phyloP scores from a whole-genome alignment of 106 monocot genomes.

The Vanilla planifolia region DNA sequence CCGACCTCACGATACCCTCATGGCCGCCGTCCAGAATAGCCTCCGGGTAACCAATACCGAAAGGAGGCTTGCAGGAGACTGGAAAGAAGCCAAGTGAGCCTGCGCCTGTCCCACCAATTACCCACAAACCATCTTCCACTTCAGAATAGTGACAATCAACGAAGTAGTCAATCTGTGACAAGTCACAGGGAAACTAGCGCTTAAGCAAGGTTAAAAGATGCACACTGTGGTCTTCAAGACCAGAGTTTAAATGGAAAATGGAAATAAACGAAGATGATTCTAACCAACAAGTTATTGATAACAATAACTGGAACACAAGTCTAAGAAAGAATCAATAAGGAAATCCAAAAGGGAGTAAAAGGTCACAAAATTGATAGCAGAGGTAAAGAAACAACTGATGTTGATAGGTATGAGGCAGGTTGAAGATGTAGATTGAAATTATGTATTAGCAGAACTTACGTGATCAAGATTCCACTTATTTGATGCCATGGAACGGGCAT shows the following conservation, averaged over 20 bases:
- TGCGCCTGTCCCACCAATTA: slow-evolving; percentile 69
- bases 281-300: not conserved
- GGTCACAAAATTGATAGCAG: not conserved
- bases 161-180: slow-evolving; percentile 80
- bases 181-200: not conserved
- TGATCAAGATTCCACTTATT: slow-evolving; percentile 80
- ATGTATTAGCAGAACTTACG: slow-evolving; percentile 26
- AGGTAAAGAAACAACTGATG: not conserved
- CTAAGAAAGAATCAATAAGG: too few relatives aligned
- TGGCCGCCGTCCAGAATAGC: slow-evolving; percentile 95
- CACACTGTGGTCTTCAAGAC: not conserved
- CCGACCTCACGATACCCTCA: slow-evolving; percentile 62
- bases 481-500: slow-evolving; percentile 78
- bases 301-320: too few relatives aligned
- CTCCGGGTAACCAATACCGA: slow-evolving; percentile 48
- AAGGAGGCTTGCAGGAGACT: slow-evolving; percentile 15
- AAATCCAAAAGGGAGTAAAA: not conserved
- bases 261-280: not conserved
- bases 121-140: slow-evolving; percentile 57
- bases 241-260: not conserved
- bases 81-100: slow-evolving; percentile 91
- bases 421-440: not conserved
- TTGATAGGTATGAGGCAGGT: not conserved
- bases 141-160: slow-evolving; percentile 76
- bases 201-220: not conserved